Evolutionary conservation across 176 grass and related monocot genomes (phyloP), one percentile per base, ranked within the genome.

Genomic region (Avena insularis): DNA sequence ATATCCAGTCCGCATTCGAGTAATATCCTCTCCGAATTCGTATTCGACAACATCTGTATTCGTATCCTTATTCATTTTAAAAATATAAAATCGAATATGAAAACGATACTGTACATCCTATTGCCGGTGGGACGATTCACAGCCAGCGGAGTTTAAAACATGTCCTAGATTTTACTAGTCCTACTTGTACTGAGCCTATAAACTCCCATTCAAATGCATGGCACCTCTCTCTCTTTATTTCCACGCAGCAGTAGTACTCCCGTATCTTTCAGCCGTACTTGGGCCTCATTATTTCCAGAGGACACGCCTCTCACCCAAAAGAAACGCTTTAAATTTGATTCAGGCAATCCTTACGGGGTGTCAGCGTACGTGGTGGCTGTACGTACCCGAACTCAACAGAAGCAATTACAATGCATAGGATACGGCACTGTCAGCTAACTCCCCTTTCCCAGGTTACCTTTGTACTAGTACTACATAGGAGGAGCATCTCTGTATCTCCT

Each of bases 161-260:
- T 43, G 40, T 43, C 6, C 40, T 6, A 43, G 40, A 43, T 7
- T 8, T 48, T 48, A 48, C 46, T 48, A 45, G 43, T 45, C 43
- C 43, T 45, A 45, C 43, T 45, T 45, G 69, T 61, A 84, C 82
- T 6, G 15, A 11, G 8, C 13, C 21, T 20, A 38, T 33, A 15
- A 61, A 74, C 21, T 73, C 54, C 12, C 46, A 70, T 57, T 71
- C 81, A 83, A 83, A 43, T 25, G 55, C 55, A 58, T 58, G 17
- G 46, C 53, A 56, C 4, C 15, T 7, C 5, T 7, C 40, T 56
- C 53, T 56, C 53, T 56, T 56, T 56, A 61, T 23, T 23, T 61
- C 21, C 21, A 63, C 60, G 21, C 21, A 27, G 59, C 3, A 25
- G n/a, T 63, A 56, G n/a, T 63, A 56, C 54, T 23, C 59, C 53